Percentiles rank a stretch among this genome's conserved stretches.
These are phyloP conservation scores for Hyphopichia wangnamkhiaoensis DNA, from an alignment of 1,139 yeast genomes.

Conservation along the genomic window DNA sequence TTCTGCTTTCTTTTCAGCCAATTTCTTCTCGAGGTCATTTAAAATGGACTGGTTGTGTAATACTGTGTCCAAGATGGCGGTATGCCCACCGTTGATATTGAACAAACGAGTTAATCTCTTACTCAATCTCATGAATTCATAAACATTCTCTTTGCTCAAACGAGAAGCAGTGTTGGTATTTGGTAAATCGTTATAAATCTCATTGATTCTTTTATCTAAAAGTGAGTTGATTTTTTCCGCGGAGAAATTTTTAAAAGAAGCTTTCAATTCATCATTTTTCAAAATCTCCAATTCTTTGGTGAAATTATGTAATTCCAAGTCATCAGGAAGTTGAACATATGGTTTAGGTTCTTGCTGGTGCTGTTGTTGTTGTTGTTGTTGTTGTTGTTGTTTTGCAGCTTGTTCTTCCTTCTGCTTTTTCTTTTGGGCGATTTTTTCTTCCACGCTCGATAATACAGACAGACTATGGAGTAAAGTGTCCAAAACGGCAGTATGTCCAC, in stretches of 20 bases:
- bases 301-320: slow-evolving; percentile 25
- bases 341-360: slow-evolving; percentile 2
- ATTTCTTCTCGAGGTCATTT: slow-evolving; percentile 20
- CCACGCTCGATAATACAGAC: slow-evolving; percentile 11
- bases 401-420: background rate
- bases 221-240: slow-evolving; percentile 3
- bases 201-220: slow-evolving; percentile 12
- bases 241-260: slow-evolving; percentile 13
- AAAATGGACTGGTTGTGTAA: slow-evolving; percentile 27
- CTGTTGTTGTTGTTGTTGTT: too few species aligned
- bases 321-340: slow-evolving; percentile 22
- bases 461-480: slow-evolving; percentile 21
- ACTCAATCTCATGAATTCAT: slow-evolving; percentile 21
- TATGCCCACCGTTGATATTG: slow-evolving; percentile 28
- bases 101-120: slow-evolving; percentile 24
- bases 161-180: slow-evolving; percentile 2
- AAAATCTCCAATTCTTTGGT: slow-evolving; percentile 21
- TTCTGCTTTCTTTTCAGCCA: slow-evolving; percentile 3
- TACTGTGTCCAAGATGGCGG: slow-evolving; percentile 35
- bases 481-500: slow-evolving; percentile 19
- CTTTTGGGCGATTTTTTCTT: slow-evolving; percentile 3
- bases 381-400: slow-evolving; percentile 1
- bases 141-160: slow-evolving; percentile 12
- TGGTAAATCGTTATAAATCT: slow-evolving; percentile 1
- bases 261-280: slow-evolving; percentile 18